phyloP scores from a whole-genome alignment of 345 rosid genomes.

The Combretum micranthum region DNA sequence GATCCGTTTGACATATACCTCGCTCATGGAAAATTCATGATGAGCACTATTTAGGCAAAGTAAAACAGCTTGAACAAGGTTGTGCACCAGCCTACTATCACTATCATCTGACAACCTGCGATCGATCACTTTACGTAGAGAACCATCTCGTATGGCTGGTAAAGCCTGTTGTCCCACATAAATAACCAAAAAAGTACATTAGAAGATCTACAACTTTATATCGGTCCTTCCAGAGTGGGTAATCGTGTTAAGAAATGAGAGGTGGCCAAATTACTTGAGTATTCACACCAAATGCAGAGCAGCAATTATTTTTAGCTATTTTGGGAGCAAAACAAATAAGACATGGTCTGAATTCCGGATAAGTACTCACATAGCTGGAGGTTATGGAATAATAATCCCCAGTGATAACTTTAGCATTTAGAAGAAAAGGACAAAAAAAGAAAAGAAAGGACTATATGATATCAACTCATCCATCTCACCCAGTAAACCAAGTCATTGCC shows the following conservation, averaged over 20 bases:
- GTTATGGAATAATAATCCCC: too few relatives aligned
- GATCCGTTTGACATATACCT: slow-evolving; percentile 16
- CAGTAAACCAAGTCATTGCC: slow-evolving; percentile 25
- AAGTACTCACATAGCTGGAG: too few relatives aligned
- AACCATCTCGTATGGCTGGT: slow-evolving; percentile 20
- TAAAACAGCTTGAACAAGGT: slow-evolving; percentile 34
- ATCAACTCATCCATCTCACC: slow-evolving; percentile 22
- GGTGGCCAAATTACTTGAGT: neutral
- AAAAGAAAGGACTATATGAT: neutral
- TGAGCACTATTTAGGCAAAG: slow-evolving; percentile 25
- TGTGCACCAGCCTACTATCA: slow-evolving; percentile 17
- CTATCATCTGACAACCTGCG: slow-evolving; percentile 19
- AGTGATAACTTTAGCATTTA: neutral
- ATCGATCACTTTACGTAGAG: slow-evolving; percentile 19
- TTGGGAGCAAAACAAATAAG: too few relatives aligned
- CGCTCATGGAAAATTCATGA: slow-evolving; percentile 21
- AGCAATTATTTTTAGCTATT: too few relatives aligned
- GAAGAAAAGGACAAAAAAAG: neutral
- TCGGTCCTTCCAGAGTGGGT: neutral
- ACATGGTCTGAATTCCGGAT: too few relatives aligned
- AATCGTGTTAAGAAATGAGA: neutral
- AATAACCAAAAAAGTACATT: neutral
- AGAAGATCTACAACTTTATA: neutral
- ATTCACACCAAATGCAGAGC: too few relatives aligned
- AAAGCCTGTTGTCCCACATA: slow-evolving; percentile 24